phyloP scores from a whole-genome alignment of 306 rosid genomes.

The Cotoneaster glaucophyllus region DNA sequence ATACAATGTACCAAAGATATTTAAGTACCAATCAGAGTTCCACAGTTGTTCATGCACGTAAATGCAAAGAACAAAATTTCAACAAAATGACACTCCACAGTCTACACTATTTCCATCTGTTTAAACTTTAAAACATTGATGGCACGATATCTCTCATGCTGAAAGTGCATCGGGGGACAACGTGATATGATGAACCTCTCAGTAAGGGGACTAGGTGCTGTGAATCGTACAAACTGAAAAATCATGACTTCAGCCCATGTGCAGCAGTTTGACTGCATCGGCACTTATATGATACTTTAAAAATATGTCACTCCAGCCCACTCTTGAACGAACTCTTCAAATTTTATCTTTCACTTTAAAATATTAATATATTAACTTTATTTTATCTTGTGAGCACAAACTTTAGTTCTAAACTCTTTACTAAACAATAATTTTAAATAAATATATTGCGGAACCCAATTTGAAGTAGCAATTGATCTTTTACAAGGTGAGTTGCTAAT shows the following conservation, averaged over 20 bases:
- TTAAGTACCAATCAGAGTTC: not conserved
- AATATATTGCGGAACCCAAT: too few species aligned
- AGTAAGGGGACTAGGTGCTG: not conserved
- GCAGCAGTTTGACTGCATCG: not conserved
- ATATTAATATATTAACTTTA: too few species aligned
- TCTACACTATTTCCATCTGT: not conserved
- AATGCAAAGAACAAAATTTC: not conserved
- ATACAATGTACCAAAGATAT: not conserved
- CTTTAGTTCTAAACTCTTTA: too few species aligned
- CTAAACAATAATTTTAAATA: too few species aligned
- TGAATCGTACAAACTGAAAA: not conserved
- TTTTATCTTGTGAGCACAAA: too few species aligned
- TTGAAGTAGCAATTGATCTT: too few species aligned
- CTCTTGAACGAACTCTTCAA: too few species aligned
- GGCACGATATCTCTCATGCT: not conserved
- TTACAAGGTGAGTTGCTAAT: too few species aligned
- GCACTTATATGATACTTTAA: too few species aligned
- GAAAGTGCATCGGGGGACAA: not conserved
- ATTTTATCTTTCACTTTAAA: too few species aligned
- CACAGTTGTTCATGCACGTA: not conserved
- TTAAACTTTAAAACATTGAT: not conserved
- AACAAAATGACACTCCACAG: not conserved
- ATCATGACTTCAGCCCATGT: not conserved
- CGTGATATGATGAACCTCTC: not conserved
- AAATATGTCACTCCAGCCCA: too few species aligned